These are phyloP conservation scores for Quercus bicolor DNA, from an alignment of 306 rosid genomes.

Conservation along the genomic window DNA sequence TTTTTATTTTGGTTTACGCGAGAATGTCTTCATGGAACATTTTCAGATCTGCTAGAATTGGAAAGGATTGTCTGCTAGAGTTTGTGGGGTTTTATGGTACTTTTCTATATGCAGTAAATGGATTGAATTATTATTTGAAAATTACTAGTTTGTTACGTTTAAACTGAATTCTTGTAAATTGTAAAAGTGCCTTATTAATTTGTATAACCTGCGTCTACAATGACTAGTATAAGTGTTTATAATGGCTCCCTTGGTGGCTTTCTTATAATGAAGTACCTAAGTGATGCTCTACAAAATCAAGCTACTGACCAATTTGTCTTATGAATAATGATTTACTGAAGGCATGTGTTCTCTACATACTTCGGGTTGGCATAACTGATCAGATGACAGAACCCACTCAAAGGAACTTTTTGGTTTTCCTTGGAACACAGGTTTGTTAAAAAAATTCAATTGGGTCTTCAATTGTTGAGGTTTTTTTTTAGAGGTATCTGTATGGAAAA, in stretches of 20 bases:
- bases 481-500: neutral
- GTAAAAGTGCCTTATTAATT: neutral
- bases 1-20: neutral
- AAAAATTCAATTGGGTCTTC: constrained; percentile 13
- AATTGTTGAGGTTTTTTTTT: constrained; percentile 11
- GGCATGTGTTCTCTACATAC: constrained; percentile 97
- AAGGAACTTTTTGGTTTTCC: constrained; percentile 71
- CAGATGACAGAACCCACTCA: constrained; percentile 97
- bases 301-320: constrained; percentile 26
- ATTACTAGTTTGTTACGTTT: neutral
- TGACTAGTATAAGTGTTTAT: neutral
- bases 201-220: neutral
- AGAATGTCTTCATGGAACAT: neutral
- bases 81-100: neutral
- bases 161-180: constrained; percentile 4
- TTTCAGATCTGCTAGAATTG: neutral
- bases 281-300: constrained; percentile 7
- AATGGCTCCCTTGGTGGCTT: neutral
- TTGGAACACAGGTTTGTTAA: constrained; percentile 65
- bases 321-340: constrained; percentile 34
- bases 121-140: neutral
- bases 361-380: constrained; percentile 89
- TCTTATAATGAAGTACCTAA: neutral
- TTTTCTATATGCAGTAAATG: neutral
- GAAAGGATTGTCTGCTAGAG: constrained; percentile 8